These are phyloP conservation scores for Boletus sensibilis DNA, from an alignment of 768 basidiomycete genomes.

Conservation along the genomic window DNA sequence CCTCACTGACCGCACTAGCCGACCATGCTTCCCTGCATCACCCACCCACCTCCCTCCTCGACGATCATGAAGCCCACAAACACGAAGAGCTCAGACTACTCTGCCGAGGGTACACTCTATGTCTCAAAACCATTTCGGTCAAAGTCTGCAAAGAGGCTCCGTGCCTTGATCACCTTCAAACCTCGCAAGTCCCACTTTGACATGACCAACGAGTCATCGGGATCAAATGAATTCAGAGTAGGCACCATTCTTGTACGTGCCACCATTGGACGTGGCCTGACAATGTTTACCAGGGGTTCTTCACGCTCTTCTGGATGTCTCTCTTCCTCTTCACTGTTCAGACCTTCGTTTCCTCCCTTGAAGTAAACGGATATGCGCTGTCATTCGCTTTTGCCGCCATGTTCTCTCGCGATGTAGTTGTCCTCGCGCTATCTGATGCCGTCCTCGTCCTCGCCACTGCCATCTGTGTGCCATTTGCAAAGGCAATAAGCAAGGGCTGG, in stretches of 20 bases:
- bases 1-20: background rate
- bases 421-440: constrained; percentile 80
- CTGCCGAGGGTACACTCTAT: constrained; percentile 64
- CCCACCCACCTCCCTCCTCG: background rate
- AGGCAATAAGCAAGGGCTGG: constrained; percentile 73
- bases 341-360: constrained; percentile 74
- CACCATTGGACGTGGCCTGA: constrained; percentile 1
- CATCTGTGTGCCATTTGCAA: constrained; percentile 81
- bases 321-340: constrained; percentile 79
- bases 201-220: constrained; percentile 68
- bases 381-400: constrained; percentile 79
- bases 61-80: constrained; percentile 15
- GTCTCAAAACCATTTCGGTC: constrained; percentile 78
- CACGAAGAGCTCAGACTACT: constrained; percentile 31
- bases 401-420: constrained; percentile 83
- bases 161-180: constrained; percentile 81
- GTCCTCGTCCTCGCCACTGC: constrained; percentile 75
- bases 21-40: constrained; percentile 6
- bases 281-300: constrained; percentile 68
- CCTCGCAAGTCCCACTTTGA: constrained; percentile 88
- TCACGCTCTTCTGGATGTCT: constrained; percentile 90
- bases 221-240: constrained; percentile 84
- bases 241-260: constrained; percentile 1
- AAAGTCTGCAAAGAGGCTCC: constrained; percentile 69
- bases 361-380: constrained; percentile 74